Evolutionary conservation across 768 basidiomycete genomes (phyloP).

Genomic region (Mycena amicta): DNA sequence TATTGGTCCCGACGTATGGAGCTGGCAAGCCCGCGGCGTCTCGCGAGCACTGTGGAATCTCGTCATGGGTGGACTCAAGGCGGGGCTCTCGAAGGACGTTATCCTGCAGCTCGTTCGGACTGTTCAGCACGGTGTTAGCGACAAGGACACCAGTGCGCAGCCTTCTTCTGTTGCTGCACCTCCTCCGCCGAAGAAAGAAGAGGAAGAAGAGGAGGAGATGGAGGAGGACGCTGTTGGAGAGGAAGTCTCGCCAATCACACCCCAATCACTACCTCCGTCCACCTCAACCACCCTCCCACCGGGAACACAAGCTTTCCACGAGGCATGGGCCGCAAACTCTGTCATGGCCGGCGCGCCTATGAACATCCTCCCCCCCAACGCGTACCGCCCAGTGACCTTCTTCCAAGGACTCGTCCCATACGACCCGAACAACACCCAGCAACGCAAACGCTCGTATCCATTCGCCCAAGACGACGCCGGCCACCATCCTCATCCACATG

Average conservation of each 20-base stretch:
- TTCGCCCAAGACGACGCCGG: conserved; percentile 19
- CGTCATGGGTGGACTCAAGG: conserved; percentile 58
- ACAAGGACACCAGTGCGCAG: conserved; percentile 7
- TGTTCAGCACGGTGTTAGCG: conserved; percentile 57
- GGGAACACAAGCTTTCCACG: conserved; percentile 47
- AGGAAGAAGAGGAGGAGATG: conserved; percentile 24
- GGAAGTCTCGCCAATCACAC: background rate
- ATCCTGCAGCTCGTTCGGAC: conserved; percentile 60
- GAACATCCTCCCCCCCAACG: conserved; percentile 1
- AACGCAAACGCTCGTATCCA: conserved; percentile 28
- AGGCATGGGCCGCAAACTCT: conserved; percentile 66
- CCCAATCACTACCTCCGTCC: background rate
- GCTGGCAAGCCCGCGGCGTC: conserved; percentile 77
- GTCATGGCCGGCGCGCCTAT: conserved; percentile 35
- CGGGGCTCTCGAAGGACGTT: conserved; percentile 62
- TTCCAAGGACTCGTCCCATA: conserved; percentile 8
- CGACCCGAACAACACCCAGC: conserved; percentile 1
- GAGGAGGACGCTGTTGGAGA: conserved; percentile 33
- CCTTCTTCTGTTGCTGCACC: conserved; percentile 5
- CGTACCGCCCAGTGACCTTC: conserved; percentile 12
- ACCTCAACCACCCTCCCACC: background rate
- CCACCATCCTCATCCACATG: conserved; percentile 25
- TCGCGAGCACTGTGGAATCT: conserved; percentile 74
- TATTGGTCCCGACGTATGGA: conserved; percentile 67
- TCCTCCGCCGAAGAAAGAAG: conserved; percentile 2